Evolutionary conservation across 768 basidiomycete species (phyloP), one percentile per base, ranked within the genome.

Genomic region (Russula griseocarnosa): DNA sequence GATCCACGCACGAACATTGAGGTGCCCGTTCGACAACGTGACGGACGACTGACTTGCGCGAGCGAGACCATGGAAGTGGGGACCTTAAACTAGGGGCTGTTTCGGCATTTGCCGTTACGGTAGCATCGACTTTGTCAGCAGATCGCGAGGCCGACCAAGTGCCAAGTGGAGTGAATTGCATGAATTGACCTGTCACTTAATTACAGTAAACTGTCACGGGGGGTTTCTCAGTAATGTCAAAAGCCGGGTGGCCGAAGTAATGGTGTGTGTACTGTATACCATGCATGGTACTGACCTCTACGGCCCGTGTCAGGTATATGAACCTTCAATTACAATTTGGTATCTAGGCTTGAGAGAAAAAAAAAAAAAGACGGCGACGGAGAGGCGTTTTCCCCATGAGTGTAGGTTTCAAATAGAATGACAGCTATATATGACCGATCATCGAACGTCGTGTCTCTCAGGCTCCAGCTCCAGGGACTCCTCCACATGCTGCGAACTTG

Each of bases 1-100:
- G 51, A 52, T 52, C 51, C 51, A 52, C 51, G 51, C 51, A 52
- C 51, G 51, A 52, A 52, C 51, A 8, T 52, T 28, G 51, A 28
- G 51, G 51, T 30, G 26, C 9, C 8, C 9, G 20, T 46, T n/a
- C n/a, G 1, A 50, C 47, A n/a, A n/a, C n/a, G n/a, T n/a, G 47
- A 26, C 44, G 40, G 22, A 47, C 20, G 6, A 32, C 32, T 9
- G 8, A 32, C 32, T 32, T 32, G 32, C 32, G 32, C 32, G 6
- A 30, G 30, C n/a, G n/a, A n/a, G n/a, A n/a, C n/a, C n/a, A n/a
- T n/a, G n/a, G n/a, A n/a, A n/a, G n/a, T n/a, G n/a, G 8, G 44
- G 11, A 22, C 46, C 55, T 28, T 42, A 42, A 22, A 22, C 44
- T 46, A 57, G 56, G 32, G 44, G 30, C 28, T 24, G 5, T 0